Base-by-base conservation (phyloP, 1,284 basidiomycete species). In the Ceratobasidium sp. region DNA sequence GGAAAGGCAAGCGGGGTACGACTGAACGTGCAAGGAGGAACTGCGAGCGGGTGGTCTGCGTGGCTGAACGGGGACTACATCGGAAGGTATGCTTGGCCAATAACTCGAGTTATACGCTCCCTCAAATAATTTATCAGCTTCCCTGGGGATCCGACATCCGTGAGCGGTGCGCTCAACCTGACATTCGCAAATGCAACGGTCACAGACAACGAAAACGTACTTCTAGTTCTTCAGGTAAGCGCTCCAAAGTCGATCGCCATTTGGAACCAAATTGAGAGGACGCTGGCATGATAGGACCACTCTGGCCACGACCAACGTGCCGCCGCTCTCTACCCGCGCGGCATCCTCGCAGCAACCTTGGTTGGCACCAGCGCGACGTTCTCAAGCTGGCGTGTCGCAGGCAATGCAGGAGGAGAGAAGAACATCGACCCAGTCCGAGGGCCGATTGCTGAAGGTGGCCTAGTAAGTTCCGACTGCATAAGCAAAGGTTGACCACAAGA, bases 331-430 rank as follows among this genome's bases (percentile, higher is more conserved):
- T 76, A 79, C 8, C 82, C 82, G 44, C 80, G 82, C n/a, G 82
- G 82, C 0, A 81, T 82, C 64, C 76, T 81, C 7, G 81, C 71
- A 66, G 80, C 69, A 76, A 22, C 76, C 73, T 70, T 80, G 29
- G 34, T 69, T 22, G 76, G 77, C 32, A 46, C 70, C 3, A 76
- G 74, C 54, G 66, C 81, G 0, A 46, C 40, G 6, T 77, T 77
- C 56, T 37, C 70, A 13, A 77, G 76, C n/a, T 83, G 82, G 81
- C 80, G 79, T n/a, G 79, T 82, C 0, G 80, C 80, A 15, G 82
- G 82, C 13, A 82, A 82, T 46, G 75, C 71, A 40, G 76, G 77
- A 2, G 82, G 81, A 52, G 81, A 82, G 62, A 65, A 65, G 25
- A 76, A 76, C 66, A 77, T 43, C 25, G 82, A 83, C 70, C 62